These are phyloP conservation scores for Botrytis byssoidea DNA, from an alignment of 2,329 filamentous ascomycete genomes.

Conservation along the genomic window DNA sequence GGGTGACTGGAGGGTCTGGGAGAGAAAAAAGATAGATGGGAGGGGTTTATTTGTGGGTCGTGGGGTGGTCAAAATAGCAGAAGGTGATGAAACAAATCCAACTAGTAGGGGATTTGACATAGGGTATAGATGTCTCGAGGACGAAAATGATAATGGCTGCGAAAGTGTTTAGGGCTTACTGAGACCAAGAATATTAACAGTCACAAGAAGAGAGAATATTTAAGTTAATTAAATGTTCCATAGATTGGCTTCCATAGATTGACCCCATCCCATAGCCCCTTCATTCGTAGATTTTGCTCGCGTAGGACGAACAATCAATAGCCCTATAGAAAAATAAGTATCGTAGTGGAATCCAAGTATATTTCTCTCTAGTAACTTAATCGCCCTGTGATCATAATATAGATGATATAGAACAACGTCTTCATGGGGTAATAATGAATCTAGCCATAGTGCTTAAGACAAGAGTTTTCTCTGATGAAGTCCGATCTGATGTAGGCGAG, in stretches of 20 bases:
- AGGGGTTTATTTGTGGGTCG: conserved; percentile 13
- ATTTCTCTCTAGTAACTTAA: too few relatives aligned
- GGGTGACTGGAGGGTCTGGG: background rate
- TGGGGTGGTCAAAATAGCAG: conserved; percentile 2
- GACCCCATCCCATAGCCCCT: background rate
- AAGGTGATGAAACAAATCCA: background rate
- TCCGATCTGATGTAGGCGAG: background rate
- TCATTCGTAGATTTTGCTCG: conserved; percentile 1
- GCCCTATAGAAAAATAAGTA: background rate
- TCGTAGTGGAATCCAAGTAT: background rate
- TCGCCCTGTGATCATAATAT: background rate
- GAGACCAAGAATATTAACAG: background rate
- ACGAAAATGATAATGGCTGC: background rate
- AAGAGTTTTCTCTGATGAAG: background rate
- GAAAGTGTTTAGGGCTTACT: background rate
- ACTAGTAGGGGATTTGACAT: conserved; percentile 1
- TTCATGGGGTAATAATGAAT: background rate
- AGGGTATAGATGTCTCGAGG: background rate
- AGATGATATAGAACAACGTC: background rate
- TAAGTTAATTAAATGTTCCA: background rate
- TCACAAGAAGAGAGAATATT: background rate
- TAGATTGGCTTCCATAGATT: too few relatives aligned
- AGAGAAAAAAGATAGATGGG: background rate
- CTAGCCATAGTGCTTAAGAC: background rate
- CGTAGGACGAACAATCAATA: background rate